These are phyloP conservation scores for Fraxinus dipetala DNA, from an alignment of 305 asterid genomes.

Conservation along the genomic window DNA sequence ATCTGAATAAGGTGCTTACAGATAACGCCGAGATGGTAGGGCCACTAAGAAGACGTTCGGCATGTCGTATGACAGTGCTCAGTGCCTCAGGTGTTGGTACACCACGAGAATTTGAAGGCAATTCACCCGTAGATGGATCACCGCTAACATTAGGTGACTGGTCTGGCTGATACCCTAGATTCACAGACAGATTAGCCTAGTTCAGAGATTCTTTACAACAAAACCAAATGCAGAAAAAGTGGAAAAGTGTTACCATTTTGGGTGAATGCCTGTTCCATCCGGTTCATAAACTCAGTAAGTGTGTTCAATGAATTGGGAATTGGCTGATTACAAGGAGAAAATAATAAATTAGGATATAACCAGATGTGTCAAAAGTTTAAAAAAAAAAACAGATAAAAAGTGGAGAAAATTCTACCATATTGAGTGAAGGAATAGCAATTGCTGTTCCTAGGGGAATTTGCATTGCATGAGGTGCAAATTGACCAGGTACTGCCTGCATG, in stretches of 20 bases:
- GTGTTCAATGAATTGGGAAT: constrained; percentile 82
- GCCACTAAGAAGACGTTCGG: constrained; percentile 60
- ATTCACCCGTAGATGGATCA: constrained; percentile 34
- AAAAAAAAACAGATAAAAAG: background rate
- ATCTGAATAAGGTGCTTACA: constrained; percentile 43
- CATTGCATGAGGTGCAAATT: constrained; percentile 41
- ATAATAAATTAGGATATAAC: constrained; percentile 20
- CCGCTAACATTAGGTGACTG: constrained; percentile 38
- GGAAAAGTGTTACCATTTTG: constrained; percentile 47
- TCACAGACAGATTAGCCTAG: constrained; percentile 11
- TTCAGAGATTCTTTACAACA: constrained; percentile 18
- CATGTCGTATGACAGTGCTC: constrained; percentile 54
- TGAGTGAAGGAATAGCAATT: constrained; percentile 57
- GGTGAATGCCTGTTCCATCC: constrained; percentile 62
- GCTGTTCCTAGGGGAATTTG: constrained; percentile 68
- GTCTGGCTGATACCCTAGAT: constrained; percentile 43
- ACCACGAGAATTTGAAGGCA: constrained; percentile 63
- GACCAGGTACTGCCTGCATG: constrained; percentile 51
- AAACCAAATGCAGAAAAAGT: constrained; percentile 8
- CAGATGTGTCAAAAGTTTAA: background rate
- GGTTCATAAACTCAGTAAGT: constrained; percentile 64
- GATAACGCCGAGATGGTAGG: constrained; percentile 66
- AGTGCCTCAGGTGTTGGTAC: constrained; percentile 62
- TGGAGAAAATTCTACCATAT: constrained; percentile 42
- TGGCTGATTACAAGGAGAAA: constrained; percentile 46